These are phyloP conservation scores for Saturnispora sanitii DNA, from an alignment of 805 yeast genomes.

Conservation along the genomic window DNA sequence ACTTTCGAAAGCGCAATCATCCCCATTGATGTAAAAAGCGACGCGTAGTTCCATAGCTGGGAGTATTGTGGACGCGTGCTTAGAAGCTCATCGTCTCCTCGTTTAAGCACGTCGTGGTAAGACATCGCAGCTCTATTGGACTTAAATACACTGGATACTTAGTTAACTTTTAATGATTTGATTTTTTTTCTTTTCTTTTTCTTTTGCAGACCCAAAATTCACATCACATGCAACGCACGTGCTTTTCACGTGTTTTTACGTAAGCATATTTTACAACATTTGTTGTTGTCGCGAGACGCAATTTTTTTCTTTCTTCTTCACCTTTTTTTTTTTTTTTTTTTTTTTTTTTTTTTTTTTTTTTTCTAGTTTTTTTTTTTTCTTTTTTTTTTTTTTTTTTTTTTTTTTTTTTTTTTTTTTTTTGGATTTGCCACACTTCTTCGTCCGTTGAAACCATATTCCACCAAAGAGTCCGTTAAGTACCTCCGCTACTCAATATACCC, in stretches of 20 bases:
- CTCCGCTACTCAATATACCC: constrained; percentile 7
- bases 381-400: not conserved
- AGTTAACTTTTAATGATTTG: not conserved
- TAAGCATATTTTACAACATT: too few species aligned
- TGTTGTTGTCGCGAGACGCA: not conserved
- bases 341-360: too few species aligned
- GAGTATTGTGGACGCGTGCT: constrained; percentile 44
- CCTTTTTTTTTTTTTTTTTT: not conserved
- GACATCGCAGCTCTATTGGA: constrained; percentile 39
- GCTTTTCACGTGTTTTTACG: too few species aligned
- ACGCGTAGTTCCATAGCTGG: constrained; percentile 53
- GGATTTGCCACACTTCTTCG: not conserved
- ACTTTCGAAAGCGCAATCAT: constrained; percentile 59
- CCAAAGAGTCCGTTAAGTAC: too few species aligned
- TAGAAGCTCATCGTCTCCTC: constrained; percentile 64
- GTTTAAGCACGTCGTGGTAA: constrained; percentile 50
- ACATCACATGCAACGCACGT: too few species aligned
- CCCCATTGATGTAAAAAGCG: constrained; percentile 57
- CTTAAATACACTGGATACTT: not conserved
- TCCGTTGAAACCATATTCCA: not conserved
- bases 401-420: not conserved
- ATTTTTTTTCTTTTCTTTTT: not conserved
- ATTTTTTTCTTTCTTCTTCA: not conserved
- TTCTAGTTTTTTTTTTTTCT: not conserved
- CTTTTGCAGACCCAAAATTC: not conserved